Base-by-base conservation (phyloP, 495 filamentous ascomycete species). In the Emericellopsis terricola region DNA sequence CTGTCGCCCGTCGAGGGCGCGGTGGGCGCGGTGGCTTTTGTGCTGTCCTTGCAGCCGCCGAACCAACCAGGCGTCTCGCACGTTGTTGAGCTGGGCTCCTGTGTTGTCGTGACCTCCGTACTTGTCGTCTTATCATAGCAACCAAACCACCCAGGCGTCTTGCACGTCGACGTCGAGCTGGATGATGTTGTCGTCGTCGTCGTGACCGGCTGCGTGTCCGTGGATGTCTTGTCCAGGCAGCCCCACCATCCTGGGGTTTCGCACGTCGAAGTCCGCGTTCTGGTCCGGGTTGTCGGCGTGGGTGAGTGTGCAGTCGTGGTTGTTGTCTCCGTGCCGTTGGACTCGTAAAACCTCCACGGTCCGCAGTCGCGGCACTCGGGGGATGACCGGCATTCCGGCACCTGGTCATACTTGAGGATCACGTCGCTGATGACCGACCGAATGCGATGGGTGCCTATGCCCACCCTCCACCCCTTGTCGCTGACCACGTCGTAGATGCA, bases 301-400 rank as follows among this genome's bases (percentile, higher is more conserved):
- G 58, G 59, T n/a, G n/a, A n/a, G n/a, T n/a, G n/a, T 1, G 60
- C 54, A 4, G 56, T 66, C 3, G 66, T 65, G 0, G 77, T 76
- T 0, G 77, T 80, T 2, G 65, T 63, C 31, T 83, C 74, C 2
- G 82, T 84, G 9, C 75, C 78, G 46, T 96, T 94, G 45, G 84
- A 91, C 42, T 69, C 73, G 43, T 83, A 87, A 57, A 80, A 94
- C 48, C 94, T 92, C 89, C 89, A 97, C 26, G 75, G 71, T 42
- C 72, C 77, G 43, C 89, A 97, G 47, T 97, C 89, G 32, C 75
- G 67, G 54, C 89, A 96, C 36, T 92, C 83, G 3, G 73, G 61
- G 0, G 72, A 73, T 24, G 55, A 60, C 34, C 47, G 59, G 53
- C 89, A 97, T 40, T 70, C 55, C 1, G 89, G 75, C 1, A 86